Percentiles rank a stretch among this genome's conserved stretches.
Evolutionary conservation across 2,329 filamentous ascomycete species (phyloP).

Genomic region (Cladosporium sp.): DNA sequence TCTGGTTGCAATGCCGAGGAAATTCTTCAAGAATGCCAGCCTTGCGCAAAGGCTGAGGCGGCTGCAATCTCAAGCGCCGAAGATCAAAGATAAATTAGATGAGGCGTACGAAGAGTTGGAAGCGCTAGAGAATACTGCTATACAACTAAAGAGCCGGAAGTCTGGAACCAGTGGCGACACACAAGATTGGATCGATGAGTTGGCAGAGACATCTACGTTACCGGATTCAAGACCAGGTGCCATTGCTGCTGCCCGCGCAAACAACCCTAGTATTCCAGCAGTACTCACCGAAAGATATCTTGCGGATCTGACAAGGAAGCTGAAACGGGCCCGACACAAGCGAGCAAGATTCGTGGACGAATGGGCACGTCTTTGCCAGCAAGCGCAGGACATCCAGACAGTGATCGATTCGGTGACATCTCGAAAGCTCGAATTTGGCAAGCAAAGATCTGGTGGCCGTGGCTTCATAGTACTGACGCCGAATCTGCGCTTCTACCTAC

Average conservation of each 20-base stretch:
- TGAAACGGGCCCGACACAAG: constrained; percentile 77
- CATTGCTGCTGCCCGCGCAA: constrained; percentile 32
- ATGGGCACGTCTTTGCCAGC: constrained; percentile 74
- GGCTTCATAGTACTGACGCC: constrained; percentile 64
- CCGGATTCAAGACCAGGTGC: constrained; percentile 53
- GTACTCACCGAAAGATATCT: constrained; percentile 92
- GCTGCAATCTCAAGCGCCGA: constrained; percentile 74
- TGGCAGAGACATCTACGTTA: constrained; percentile 70
- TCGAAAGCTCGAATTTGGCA: constrained; percentile 72
- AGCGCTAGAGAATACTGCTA: constrained; percentile 74
- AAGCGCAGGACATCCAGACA: constrained; percentile 70
- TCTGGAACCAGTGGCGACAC: constrained; percentile 70
- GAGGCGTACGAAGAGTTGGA: constrained; percentile 78
- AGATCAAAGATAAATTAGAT: constrained; percentile 79
- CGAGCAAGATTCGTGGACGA: constrained; percentile 78
- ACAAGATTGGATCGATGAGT: constrained; percentile 92
- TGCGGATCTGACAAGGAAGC: constrained; percentile 77
- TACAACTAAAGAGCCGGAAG: constrained; percentile 75
- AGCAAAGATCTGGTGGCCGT: constrained; percentile 45
- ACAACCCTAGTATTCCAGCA: constrained; percentile 50
- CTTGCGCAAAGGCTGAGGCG: constrained; percentile 69
- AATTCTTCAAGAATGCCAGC: constrained; percentile 73
- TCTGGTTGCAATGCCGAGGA: constrained; percentile 81
- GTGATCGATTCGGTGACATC: constrained; percentile 81
- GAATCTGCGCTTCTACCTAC: constrained; percentile 72